phyloP scores from a whole-genome alignment of 768 basidiomycete genomes.

The Auriscalpium microsporum region DNA sequence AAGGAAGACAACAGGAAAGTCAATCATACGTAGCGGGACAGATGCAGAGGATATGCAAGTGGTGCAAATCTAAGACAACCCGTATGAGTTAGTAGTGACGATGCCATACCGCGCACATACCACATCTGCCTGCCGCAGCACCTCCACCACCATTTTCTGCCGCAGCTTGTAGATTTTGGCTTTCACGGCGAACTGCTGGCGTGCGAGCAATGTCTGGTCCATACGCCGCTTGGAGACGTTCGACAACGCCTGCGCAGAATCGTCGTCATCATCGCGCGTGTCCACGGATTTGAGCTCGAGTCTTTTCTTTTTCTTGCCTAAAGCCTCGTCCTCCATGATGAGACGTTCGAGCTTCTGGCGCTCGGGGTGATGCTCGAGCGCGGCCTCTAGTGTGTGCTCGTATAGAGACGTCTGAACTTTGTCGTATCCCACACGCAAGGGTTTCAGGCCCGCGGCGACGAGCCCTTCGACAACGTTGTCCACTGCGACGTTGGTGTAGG shows the following conservation, averaged over 20 bases:
- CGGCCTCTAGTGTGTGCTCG: conserved; percentile 53
- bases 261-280: too few species aligned
- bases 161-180: conserved; percentile 45
- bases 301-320: conserved; percentile 16
- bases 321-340: conserved; percentile 25
- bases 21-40: conserved; percentile 54
- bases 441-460: conserved; percentile 48
- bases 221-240: too few species aligned
- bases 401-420: conserved; percentile 49
- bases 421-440: conserved; percentile 66
- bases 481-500: conserved; percentile 89
- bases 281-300: conserved; percentile 20
- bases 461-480: conserved; percentile 84
- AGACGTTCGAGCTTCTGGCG: conserved; percentile 35
- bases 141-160: conserved; percentile 55
- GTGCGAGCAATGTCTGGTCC: conserved; percentile 15
- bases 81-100: conserved; percentile 1
- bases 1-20: conserved; percentile 89
- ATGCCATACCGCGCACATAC: conserved; percentile 34
- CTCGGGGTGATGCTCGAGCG: conserved; percentile 53
- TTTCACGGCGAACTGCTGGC: conserved; percentile 25
- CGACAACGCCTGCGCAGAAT: too few species aligned
- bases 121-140: conserved; percentile 62
- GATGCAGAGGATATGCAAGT: conserved; percentile 79
- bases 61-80: conserved; percentile 60